Base-by-base conservation (phyloP, 768 basidiomycete species). In the Gymnopilus dilepis region DNA sequence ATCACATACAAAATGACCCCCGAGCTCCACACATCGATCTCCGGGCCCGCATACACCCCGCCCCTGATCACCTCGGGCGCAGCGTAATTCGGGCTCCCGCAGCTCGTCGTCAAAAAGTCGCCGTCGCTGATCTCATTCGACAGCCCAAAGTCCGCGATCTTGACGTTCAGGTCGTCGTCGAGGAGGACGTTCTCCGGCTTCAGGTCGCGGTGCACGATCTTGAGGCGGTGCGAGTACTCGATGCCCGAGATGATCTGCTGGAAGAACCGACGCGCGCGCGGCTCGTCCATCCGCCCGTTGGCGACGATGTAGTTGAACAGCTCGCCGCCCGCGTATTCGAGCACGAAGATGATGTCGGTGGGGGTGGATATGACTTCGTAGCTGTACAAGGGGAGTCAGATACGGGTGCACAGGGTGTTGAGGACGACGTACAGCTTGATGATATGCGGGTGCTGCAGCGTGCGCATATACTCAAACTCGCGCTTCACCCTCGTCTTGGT, bases 1-100 rank as follows among this genome's bases (percentile, higher is more conserved):
- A 99, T 95, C 59, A 99, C 97, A 77, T 96, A 98, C 54, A 99
- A 84, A 66, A 99, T 99, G n/a, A 99, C 97, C 0, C 97, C 97
- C 58, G 93, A 93, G 67, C 93, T 95, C 97, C 97, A 99, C 11
- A 99, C 95, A 65, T 99, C 97, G 69, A 99, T 97, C 76, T 99
- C 97, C 0, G 97, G 96, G 0, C 97, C 97, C 0, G 95, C 95
- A 72, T 99, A 99, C 7, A 96, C 83, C 28, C 93, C 92, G 5
- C 97, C 97, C 17, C 90, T 86, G 65, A 99, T 97, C 69, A 99
- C 97, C 72, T 99, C 97, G 1, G 97, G 97, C 0, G 97, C 97
- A 58, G 97, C 97, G 69, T 99, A 99, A 74, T 99, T 99, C 0
- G 97, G 97, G 72, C 94, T 95, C 1, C 97, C 97, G 74, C 97